Conservation (phyloP, 2,329 filamentous ascomycete genomes). For the Aspergillus sp. region DNA sequence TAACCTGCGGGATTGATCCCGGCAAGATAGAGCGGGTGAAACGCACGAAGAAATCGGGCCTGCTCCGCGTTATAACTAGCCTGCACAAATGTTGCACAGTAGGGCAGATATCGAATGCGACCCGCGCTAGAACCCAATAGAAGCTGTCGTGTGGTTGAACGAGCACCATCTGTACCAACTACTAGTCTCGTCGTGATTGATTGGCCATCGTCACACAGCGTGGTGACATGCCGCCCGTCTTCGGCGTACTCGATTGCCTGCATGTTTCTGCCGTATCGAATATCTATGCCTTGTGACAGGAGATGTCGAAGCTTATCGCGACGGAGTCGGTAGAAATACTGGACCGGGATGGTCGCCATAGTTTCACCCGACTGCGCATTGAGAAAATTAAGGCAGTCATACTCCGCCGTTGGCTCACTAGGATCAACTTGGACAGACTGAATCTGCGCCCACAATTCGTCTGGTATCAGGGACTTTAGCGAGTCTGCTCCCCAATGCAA, state of each 20-base stretch:
- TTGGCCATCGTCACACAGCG: conserved; percentile 19
- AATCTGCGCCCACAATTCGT: conserved; percentile 26
- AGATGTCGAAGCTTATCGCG: conserved; percentile 29
- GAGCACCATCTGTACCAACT: conserved; percentile 27
- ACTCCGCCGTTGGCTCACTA: conserved; percentile 19
- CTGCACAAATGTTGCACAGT: conserved; percentile 48
- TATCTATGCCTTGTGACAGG: conserved; percentile 25
- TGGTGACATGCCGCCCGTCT: conserved; percentile 15
- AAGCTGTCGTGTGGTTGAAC: conserved; percentile 20
- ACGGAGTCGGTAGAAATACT: conserved; percentile 29
- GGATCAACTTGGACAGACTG: conserved; percentile 30
- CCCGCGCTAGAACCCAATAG: conserved; percentile 32
- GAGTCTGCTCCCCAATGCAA: conserved; percentile 30
- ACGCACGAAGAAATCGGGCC: conserved; percentile 36
- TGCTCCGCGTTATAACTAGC: conserved; percentile 34
- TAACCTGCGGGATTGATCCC: conserved; percentile 45
- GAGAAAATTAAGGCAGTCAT: conserved; percentile 23
- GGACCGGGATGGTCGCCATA: conserved; percentile 26
- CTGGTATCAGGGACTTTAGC: conserved; percentile 22
- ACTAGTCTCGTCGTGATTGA: conserved; percentile 19
- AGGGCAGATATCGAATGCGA: conserved; percentile 40
- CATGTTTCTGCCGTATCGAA: conserved; percentile 24
- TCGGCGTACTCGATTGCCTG: conserved; percentile 17
- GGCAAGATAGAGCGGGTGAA: conserved; percentile 47
- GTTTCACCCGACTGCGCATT: conserved; percentile 27